Evolutionary conservation across 805 yeast species (phyloP).

Genomic region (Ogataea minuta): DNA sequence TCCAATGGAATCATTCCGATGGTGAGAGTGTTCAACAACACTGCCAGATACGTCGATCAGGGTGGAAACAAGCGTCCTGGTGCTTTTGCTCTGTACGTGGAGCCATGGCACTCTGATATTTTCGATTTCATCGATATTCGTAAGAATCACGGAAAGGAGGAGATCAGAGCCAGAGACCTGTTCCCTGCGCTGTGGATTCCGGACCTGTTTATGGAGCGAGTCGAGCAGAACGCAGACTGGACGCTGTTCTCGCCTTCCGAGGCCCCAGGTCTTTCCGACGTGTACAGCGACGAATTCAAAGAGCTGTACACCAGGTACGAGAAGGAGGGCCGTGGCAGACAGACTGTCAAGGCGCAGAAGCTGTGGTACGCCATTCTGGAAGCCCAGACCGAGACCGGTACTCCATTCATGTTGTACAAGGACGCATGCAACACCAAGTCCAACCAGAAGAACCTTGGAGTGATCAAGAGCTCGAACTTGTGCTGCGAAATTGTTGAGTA

Average conservation of each 20-base stretch:
- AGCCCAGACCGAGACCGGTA: slow-evolving; percentile 65
- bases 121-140: slow-evolving; percentile 58
- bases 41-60: slow-evolving; percentile 63
- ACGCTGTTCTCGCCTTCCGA: slow-evolving; percentile 59
- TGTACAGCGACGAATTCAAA: slow-evolving; percentile 55
- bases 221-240: slow-evolving; percentile 55
- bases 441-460: slow-evolving; percentile 60
- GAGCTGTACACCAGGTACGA: slow-evolving; percentile 52
- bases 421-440: slow-evolving; percentile 60
- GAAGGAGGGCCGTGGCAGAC: slow-evolving; percentile 47
- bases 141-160: slow-evolving; percentile 65
- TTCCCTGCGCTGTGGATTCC: slow-evolving; percentile 66
- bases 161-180: slow-evolving; percentile 59
- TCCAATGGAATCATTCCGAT: slow-evolving; percentile 62
- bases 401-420: slow-evolving; percentile 63
- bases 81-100: slow-evolving; percentile 58
- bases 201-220: slow-evolving; percentile 60
- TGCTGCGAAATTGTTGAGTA: slow-evolving; percentile 65
- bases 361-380: slow-evolving; percentile 60
- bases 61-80: slow-evolving; percentile 69
- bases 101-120: slow-evolving; percentile 64
- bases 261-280: slow-evolving; percentile 55
- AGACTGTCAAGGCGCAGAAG: slow-evolving; percentile 55
- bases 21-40: slow-evolving; percentile 61
- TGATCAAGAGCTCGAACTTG: slow-evolving; percentile 58